Conservation (phyloP, 768 basidiomycete species). For the Pleurotus tuber-regium region DNA sequence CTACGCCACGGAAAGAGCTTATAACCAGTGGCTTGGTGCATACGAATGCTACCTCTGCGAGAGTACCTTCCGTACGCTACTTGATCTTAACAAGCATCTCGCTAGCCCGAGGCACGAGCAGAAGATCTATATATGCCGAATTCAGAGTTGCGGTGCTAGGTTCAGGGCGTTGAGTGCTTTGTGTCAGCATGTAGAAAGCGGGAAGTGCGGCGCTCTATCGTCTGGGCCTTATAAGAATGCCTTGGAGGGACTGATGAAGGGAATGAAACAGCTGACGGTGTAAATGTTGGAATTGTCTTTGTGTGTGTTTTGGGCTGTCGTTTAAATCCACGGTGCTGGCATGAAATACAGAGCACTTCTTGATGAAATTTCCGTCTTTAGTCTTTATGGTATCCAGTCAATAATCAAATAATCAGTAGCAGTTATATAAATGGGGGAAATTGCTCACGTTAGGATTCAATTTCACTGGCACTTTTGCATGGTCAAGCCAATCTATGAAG, state of each 20-base stretch:
- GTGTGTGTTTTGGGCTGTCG: too few species aligned
- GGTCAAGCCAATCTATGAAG: too few species aligned
- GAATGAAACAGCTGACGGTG: conserved; percentile 16
- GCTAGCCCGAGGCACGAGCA: conserved; percentile 58
- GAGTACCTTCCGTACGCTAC: conserved; percentile 34
- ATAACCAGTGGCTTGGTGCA: conserved; percentile 34
- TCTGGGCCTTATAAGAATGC: conserved; percentile 40
- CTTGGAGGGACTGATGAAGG: conserved; percentile 32
- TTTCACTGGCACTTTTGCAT: too few species aligned
- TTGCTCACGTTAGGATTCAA: too few species aligned
- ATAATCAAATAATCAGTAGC: too few species aligned
- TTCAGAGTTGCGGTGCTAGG: conserved; percentile 34
- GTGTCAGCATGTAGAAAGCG: conserved; percentile 66
- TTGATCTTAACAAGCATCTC: conserved; percentile 58
- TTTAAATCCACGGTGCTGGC: too few species aligned
- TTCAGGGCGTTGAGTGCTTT: conserved; percentile 57
- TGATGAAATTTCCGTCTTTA: too few species aligned
- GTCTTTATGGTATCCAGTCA: too few species aligned
- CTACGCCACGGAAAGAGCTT: conserved; percentile 32
- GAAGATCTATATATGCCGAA: conserved; percentile 54
- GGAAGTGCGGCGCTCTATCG: conserved; percentile 50
- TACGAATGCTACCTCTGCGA: conserved; percentile 72
- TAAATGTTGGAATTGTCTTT: not conserved
- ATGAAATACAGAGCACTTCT: too few species aligned
- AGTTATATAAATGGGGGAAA: too few species aligned